Percentiles rank a stretch among this genome's conserved stretches.
Evolutionary conservation across 2,329 filamentous ascomycete genomes (phyloP).

Genomic region (Aspergillus transmontanensis): DNA sequence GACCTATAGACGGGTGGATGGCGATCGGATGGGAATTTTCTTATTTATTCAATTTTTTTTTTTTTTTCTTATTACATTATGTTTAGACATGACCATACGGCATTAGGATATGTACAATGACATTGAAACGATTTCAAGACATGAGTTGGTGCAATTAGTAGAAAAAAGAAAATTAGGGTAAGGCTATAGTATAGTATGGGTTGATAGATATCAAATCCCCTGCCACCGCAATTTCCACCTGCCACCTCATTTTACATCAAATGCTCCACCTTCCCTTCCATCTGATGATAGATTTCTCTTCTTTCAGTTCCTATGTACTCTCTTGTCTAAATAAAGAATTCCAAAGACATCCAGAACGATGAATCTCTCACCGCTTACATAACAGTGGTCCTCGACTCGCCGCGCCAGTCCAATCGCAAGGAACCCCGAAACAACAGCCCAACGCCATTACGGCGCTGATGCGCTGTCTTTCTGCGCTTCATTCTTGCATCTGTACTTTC

Average conservation of each 20-base stretch:
- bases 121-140: not conserved
- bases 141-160: not conserved
- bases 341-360: not conserved
- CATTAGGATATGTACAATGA: not conserved
- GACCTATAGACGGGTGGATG: conserved; percentile 3
- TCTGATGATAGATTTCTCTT: not conserved
- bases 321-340: not conserved
- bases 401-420: not conserved
- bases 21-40: not conserved
- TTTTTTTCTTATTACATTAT: not conserved
- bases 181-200: not conserved
- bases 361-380: conserved; percentile 6
- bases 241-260: conserved; percentile 14
- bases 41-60: not conserved
- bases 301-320: not conserved
- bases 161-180: not conserved
- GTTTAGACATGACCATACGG: not conserved
- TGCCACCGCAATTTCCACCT: conserved; percentile 15
- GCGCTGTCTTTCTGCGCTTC: conserved; percentile 10
- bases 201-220: not conserved
- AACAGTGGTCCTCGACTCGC: not conserved
- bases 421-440: not conserved
- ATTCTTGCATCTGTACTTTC: not conserved
- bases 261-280: not conserved
- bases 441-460: conserved; percentile 12